Conservation (phyloP, 768 basidiomycete genomes). For the Rhodotorula taiwanensis region DNA sequence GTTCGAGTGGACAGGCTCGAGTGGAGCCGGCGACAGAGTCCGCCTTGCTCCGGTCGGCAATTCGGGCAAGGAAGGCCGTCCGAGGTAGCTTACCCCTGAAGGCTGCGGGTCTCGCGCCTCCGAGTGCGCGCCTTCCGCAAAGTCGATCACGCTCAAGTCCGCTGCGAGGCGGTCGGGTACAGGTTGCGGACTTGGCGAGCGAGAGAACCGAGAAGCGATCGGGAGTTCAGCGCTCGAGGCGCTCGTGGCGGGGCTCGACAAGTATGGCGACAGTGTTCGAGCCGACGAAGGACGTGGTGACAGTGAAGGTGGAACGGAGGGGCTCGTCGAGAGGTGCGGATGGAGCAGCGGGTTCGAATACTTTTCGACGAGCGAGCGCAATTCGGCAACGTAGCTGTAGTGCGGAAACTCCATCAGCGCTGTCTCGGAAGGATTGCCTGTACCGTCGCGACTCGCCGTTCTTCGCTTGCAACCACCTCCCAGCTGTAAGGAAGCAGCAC, state of each 20-base stretch:
- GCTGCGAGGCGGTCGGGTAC: not conserved
- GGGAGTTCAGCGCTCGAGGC: conserved; percentile 19
- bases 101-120: no score
- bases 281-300: not conserved
- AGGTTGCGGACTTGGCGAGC: conserved; percentile 1
- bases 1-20: not conserved
- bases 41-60: not conserved
- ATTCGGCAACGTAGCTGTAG: conserved; percentile 41
- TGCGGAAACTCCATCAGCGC: no score
- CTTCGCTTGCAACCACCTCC: conserved; percentile 42
- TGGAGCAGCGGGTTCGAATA: conserved; percentile 40
- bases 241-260: not conserved
- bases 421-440: no score
- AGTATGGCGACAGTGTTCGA: not conserved
- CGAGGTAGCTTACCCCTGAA: not conserved
- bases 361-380: conserved; percentile 34
- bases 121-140: not conserved
- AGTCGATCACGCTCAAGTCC: not conserved
- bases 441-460: conserved; percentile 34
- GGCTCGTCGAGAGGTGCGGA: conserved; percentile 13
- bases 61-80: not conserved
- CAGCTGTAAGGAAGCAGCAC: not conserved
- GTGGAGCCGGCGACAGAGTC: not conserved
- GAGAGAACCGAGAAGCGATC: conserved; percentile 28
- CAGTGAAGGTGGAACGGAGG: not conserved